A percentile compares a stretch with the other conserved stretches of the same genome.
phyloP scores from a whole-genome alignment of 1,284 basidiomycete genomes.

The Ceratorhiza oryzae-sativae region DNA sequence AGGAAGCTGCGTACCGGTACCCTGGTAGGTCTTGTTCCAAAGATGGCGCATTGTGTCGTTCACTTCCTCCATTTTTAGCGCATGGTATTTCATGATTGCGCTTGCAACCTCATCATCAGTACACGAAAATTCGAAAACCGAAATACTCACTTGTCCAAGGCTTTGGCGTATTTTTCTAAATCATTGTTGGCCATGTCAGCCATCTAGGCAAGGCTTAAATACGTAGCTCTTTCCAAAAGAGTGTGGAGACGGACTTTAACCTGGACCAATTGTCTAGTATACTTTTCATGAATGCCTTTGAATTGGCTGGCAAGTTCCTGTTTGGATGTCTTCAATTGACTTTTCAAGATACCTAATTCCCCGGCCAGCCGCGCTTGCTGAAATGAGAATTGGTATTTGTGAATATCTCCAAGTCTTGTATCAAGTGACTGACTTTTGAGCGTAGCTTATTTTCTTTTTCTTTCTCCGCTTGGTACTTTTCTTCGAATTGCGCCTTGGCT shows the following conservation, averaged over 20 bases:
- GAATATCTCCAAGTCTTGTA: neutral
- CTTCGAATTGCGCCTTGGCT: constrained; percentile 83
- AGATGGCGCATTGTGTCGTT: constrained; percentile 95
- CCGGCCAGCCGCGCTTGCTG: constrained; percentile 84
- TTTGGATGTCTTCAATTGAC: constrained; percentile 72
- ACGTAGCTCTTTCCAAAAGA: constrained; percentile 28
- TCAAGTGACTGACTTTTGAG: constrained; percentile 60
- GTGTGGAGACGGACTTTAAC: constrained; percentile 73
- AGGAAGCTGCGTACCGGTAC: constrained; percentile 70
- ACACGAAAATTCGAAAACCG: neutral
- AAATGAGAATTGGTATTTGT: constrained; percentile 41
- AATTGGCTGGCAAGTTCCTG: constrained; percentile 81
- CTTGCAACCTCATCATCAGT: constrained; percentile 54
- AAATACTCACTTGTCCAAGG: constrained; percentile 83
- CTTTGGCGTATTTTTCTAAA: constrained; percentile 96
- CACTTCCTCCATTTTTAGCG: constrained; percentile 99
- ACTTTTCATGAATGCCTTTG: constrained; percentile 84
- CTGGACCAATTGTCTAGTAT: constrained; percentile 90
- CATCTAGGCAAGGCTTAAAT: constrained; percentile 61
- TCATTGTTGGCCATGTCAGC: constrained; percentile 95
- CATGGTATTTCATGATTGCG: constrained; percentile 98
- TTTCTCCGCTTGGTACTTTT: constrained; percentile 76
- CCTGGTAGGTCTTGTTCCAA: constrained; percentile 99
- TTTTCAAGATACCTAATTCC: constrained; percentile 78
- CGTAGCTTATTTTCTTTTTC: constrained; percentile 74